Evolutionary conservation across 192 early-diverging fungal species (phyloP).

Genomic region (Coemansia sp.): DNA sequence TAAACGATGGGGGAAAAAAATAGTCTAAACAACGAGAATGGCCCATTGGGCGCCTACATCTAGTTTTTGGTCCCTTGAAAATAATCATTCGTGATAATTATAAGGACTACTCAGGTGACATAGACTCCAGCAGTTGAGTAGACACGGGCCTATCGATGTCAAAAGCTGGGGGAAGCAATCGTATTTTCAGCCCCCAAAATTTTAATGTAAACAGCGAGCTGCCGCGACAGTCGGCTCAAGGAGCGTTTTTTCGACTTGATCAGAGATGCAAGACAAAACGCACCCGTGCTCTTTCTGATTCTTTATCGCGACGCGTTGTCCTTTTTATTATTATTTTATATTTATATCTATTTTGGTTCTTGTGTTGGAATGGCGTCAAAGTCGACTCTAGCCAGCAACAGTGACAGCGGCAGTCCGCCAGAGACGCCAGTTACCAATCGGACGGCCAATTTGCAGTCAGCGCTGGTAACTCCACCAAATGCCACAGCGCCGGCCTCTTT

Average conservation of each 20-base stretch:
- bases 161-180: background rate
- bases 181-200: background rate
- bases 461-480: conserved; percentile 9
- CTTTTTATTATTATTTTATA: background rate
- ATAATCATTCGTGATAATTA: background rate
- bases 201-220: conserved; percentile 1
- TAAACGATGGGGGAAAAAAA: background rate
- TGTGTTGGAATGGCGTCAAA: conserved; percentile 9
- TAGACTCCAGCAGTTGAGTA: background rate
- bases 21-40: background rate
- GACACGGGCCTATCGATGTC: background rate
- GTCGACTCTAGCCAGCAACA: background rate
- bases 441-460: background rate
- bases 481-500: background rate
- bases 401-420: background rate
- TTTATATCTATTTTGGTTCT: background rate
- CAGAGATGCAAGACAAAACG: background rate
- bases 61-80: background rate
- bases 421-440: conserved; percentile 10
- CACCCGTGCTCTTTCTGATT: background rate
- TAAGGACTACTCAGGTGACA: background rate
- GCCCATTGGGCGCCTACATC: too few species aligned
- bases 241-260: background rate
- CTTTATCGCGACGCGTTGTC: background rate
- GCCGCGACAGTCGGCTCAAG: background rate